A percentile compares a stretch with the other conserved stretches of the same genome.
These are phyloP conservation scores for Chlamydomonas sp. DNA, from an alignment of 139 green algal genomes.

Conservation along the genomic window DNA sequence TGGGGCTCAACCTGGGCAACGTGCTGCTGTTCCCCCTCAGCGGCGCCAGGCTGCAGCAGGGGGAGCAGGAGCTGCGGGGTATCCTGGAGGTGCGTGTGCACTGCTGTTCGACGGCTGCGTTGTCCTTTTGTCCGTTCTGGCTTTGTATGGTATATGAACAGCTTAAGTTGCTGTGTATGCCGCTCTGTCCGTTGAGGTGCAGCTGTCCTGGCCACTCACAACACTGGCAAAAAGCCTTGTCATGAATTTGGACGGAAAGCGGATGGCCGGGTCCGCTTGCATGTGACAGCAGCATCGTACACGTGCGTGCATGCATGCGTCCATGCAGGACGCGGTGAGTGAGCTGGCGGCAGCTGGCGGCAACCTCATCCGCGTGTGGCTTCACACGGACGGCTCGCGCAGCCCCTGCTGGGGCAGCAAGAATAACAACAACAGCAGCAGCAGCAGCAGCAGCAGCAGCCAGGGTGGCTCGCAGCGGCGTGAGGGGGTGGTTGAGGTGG, in stretches of 20 bases:
- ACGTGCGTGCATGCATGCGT: not conserved
- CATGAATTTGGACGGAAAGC: too few species aligned
- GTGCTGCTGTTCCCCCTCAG: constrained; percentile 22
- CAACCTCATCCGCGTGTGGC: constrained; percentile 32
- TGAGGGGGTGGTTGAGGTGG: not conserved
- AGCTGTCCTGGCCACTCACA: too few species aligned
- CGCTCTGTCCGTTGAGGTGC: too few species aligned
- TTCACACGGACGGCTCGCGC: constrained; percentile 13
- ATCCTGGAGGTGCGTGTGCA: not conserved
- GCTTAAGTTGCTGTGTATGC: too few species aligned
- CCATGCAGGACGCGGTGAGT: not conserved
- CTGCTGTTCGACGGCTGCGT: not conserved
- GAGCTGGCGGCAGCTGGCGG: constrained; percentile 13
- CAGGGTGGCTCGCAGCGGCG: not conserved
- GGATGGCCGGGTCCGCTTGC: too few species aligned
- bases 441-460: not conserved
- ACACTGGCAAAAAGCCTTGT: too few species aligned
- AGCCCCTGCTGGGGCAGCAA: constrained; percentile 26
- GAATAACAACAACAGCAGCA: not conserved
- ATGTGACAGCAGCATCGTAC: too few species aligned
- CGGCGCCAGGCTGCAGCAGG: not conserved
- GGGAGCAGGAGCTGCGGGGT: not conserved
- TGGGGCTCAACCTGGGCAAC: constrained; percentile 16
- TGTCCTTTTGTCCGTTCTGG: too few species aligned
- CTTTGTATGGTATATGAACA: too few species aligned